Conservation (phyloP, 208 protist genomes). For the Leishmania gerbilli region DNA sequence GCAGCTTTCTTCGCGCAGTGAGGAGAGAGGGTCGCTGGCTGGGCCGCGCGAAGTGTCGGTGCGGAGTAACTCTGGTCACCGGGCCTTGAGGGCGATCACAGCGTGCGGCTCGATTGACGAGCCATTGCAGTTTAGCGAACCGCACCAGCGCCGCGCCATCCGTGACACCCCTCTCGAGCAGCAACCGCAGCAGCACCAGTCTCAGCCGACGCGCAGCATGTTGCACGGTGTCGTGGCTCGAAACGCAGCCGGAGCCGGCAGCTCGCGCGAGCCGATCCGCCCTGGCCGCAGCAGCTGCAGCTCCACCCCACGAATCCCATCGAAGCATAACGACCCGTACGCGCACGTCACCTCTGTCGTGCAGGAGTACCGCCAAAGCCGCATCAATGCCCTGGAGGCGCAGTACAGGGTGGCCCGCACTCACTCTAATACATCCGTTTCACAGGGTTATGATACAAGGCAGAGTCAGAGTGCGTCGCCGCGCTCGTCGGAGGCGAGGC, state of each 20-base stretch:
- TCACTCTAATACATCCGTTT: conserved; percentile 16
- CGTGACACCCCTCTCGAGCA: conserved; percentile 3
- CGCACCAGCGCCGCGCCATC: background rate
- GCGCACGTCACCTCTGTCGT: conserved; percentile 58
- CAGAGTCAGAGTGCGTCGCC: background rate
- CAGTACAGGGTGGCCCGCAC: conserved; percentile 34
- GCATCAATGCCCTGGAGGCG: conserved; percentile 55
- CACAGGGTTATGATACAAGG: background rate
- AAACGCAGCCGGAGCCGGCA: background rate
- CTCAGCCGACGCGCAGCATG: conserved; percentile 6
- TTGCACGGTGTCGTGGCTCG: conserved; percentile 4
- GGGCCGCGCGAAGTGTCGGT: conserved; percentile 26
- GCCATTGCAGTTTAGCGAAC: conserved; percentile 16
- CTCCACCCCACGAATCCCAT: conserved; percentile 1
- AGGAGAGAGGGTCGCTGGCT: conserved; percentile 32
- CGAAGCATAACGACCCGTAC: conserved; percentile 40
- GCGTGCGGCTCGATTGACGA: background rate
- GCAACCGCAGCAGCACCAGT: background rate
- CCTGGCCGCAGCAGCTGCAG: conserved; percentile 4
- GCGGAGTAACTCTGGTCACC: conserved; percentile 13
- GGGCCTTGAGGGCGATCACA: background rate
- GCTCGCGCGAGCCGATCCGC: conserved; percentile 14
- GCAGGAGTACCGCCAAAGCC: conserved; percentile 45
- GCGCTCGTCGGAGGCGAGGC: background rate
- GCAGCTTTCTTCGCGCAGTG: conserved; percentile 40